Base-by-base conservation (phyloP, 1,139 yeast species). In the Debaryomyces udenii region DNA sequence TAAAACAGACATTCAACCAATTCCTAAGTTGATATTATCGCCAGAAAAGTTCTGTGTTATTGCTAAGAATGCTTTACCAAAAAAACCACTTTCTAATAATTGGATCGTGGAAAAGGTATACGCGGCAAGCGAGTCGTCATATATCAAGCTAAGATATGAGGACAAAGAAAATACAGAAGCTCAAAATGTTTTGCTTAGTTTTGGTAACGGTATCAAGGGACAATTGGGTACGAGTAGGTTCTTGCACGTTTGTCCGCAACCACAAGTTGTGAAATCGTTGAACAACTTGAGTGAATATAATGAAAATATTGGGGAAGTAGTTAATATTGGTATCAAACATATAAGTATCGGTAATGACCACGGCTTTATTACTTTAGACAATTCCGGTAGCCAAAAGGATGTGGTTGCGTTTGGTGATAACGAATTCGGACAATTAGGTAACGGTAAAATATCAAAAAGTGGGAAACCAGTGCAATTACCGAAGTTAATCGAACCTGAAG, bases 151-250 rank as follows among this genome's bases (percentile, higher is more conserved):
- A 35, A 23, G 18, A n/a, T 26, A 32, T 9, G n/a, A 18, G 11
- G 41, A 42, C 14, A n/a, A 10, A 22, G 51, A 61, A 16, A 49
- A 52, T 13, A 2, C 48, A 61, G 28, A 45, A 55, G 44, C 44
- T 16, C 56, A 62, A 39, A 61, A 65, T 10, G 46, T 68, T 9
- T 62, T 78, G 40, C 68, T 83, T 50, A 74, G 89, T 4, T 83
- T 90, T 66, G 99, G 99, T 17, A 81, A 82, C 53, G 96, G 98
- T 3, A 62, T 86, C 39, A 76, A 78, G 52, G 99, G 98, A n/a
- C 96, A 89, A 62, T 70, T 90, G 43, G 99, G 97, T 13, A 77
- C 80, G 37, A 90, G 88, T 17, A 70, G 83, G 41, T 90, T 74
- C 59, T 67, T 84, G 37, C 96, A 90, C 57, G 83, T 88, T 11